Conservation (phyloP, 176 grass and related monocot genomes). For the Oryza rufipogon region DNA sequence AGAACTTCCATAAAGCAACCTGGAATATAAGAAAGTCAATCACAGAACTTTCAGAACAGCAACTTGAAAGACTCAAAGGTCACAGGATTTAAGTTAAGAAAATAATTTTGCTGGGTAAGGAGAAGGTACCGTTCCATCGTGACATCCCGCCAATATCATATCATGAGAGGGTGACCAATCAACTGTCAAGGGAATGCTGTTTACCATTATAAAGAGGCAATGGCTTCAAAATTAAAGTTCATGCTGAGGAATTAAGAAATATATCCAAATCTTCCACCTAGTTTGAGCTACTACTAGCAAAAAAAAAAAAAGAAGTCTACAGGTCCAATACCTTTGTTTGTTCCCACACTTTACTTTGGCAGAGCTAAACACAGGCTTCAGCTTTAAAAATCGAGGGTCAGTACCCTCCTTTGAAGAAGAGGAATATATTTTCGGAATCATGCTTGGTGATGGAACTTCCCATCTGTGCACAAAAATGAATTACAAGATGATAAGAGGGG, state of each 20-base stretch:
- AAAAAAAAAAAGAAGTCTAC: conserved; percentile 29
- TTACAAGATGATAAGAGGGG: conserved; percentile 29
- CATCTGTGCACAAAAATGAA: conserved; percentile 62
- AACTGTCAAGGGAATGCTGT: conserved; percentile 96
- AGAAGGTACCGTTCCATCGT: conserved; percentile 86
- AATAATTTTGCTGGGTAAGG: conserved; percentile 27
- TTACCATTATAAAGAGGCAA: conserved; percentile 65
- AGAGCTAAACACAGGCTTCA: conserved; percentile 86
- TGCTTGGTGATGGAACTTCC: conserved; percentile 86
- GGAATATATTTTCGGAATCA: conserved; percentile 79
- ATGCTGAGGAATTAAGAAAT: conserved; percentile 37
- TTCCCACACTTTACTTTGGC: conserved; percentile 69
- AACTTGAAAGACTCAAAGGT: conserved; percentile 37
- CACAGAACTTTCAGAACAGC: conserved; percentile 31
- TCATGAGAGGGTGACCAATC: conserved; percentile 91
- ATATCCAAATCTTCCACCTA: conserved; percentile 14
- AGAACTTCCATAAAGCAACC: conserved; percentile 95
- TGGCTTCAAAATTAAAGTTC: conserved; percentile 57
- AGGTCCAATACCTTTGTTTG: conserved; percentile 74
- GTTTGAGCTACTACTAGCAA: conserved; percentile 13
- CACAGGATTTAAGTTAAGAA: conserved; percentile 24
- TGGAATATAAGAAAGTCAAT: conserved; percentile 45
- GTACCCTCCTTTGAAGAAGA: conserved; percentile 54
- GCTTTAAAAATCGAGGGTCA: conserved; percentile 92
- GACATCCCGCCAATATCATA: conserved; percentile 97